Conservation (phyloP, 257 asterid genomes). For the Solanum raphanifolium region DNA sequence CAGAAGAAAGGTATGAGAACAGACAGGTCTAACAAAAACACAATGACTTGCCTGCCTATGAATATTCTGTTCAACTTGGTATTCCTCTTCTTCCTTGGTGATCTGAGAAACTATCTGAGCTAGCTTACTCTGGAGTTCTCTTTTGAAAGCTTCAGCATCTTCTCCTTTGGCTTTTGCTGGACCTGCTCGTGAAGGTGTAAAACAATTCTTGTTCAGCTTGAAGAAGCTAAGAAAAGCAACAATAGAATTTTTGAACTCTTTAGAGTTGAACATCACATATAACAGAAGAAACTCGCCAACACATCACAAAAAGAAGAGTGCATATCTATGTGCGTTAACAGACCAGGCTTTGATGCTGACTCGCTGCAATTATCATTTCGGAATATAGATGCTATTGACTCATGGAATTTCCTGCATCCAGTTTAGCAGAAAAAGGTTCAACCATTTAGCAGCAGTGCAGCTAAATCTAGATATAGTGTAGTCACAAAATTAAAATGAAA, state of each 20-base stretch:
- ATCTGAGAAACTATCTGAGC: slow-evolving; percentile 29
- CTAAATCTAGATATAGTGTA: background rate
- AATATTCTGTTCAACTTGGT: slow-evolving; percentile 27
- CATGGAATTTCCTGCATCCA: slow-evolving; percentile 53
- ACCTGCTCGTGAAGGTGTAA: slow-evolving; percentile 21
- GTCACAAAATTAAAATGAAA: background rate
- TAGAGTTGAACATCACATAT: background rate
- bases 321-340: slow-evolving; percentile 1
- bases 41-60: slow-evolving; percentile 40
- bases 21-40: background rate
- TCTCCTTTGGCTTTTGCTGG: slow-evolving; percentile 10
- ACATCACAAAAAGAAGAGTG: background rate
- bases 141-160: slow-evolving; percentile 19
- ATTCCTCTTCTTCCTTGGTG: slow-evolving; percentile 37
- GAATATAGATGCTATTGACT: slow-evolving; percentile 22
- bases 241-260: background rate
- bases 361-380: slow-evolving; percentile 15
- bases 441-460: background rate
- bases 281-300: background rate
- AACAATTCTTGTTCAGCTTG: background rate
- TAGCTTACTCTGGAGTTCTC: slow-evolving; percentile 31
- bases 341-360: slow-evolving; percentile 30
- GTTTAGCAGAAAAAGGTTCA: background rate
- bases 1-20: background rate
- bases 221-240: background rate